These are phyloP conservation scores for Coemansia sp. DNA, from an alignment of 192 early-diverging fungal species.

Conservation along the genomic window DNA sequence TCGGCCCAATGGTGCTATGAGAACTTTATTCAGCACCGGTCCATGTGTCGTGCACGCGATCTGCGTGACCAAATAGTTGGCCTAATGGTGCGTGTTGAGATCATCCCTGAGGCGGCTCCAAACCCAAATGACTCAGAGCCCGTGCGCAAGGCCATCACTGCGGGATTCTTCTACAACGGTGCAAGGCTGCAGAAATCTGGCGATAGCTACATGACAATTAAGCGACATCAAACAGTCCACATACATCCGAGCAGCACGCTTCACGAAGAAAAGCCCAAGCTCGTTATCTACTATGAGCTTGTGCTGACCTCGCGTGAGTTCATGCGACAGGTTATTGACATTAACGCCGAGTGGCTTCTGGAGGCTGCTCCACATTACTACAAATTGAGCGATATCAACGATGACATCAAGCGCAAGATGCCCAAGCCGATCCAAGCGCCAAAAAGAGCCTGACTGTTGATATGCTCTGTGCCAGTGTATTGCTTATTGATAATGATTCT, in stretches of 20 bases:
- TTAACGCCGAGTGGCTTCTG: constrained; percentile 78
- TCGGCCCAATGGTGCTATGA: constrained; percentile 96
- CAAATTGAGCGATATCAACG: constrained; percentile 79
- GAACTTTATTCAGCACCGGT: constrained; percentile 92
- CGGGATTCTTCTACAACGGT: constrained; percentile 97
- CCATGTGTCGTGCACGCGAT: constrained; percentile 87
- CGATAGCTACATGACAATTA: constrained; percentile 89
- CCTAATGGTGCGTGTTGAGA: constrained; percentile 91
- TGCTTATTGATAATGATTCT: too few relatives aligned
- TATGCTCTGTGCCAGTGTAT: background rate
- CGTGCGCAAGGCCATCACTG: constrained; percentile 88
- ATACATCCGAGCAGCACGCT: constrained; percentile 90
- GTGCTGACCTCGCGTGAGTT: constrained; percentile 94
- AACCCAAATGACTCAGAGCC: constrained; percentile 84
- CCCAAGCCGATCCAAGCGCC: constrained; percentile 33
- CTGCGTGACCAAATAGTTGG: constrained; percentile 92
- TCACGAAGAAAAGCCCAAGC: constrained; percentile 79
- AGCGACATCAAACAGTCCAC: constrained; percentile 86
- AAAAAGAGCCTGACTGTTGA: background rate
- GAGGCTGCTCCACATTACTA: constrained; percentile 90
- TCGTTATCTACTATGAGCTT: constrained; percentile 91
- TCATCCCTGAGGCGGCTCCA: constrained; percentile 75
- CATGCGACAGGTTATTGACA: constrained; percentile 93
- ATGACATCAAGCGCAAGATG: constrained; percentile 52
- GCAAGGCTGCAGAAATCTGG: constrained; percentile 82